These are phyloP conservation scores for Mikania micrantha DNA, from an alignment of 129 eudicot genomes.

Conservation along the genomic window DNA sequence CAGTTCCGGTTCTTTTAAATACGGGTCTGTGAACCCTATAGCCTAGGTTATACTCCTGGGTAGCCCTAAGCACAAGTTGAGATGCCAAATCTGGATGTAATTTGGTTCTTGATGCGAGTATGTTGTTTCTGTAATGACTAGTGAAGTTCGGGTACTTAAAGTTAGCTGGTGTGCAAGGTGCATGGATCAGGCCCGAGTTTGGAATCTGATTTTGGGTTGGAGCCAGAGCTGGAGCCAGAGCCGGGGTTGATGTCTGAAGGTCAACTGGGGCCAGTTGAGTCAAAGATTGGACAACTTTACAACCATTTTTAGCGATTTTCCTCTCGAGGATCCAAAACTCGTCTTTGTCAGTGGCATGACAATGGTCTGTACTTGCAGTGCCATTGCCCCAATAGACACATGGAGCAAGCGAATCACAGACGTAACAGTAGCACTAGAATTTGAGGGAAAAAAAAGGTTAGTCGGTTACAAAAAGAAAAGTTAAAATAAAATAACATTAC, in stretches of 20 bases:
- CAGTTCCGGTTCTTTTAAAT: slow-evolving; percentile 31
- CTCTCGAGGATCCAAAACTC: slow-evolving; percentile 20
- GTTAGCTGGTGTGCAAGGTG: slow-evolving; percentile 17
- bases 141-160: slow-evolving; percentile 10
- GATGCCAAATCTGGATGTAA: slow-evolving; percentile 34
- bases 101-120: slow-evolving; percentile 26
- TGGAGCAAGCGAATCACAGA: slow-evolving; percentile 39
- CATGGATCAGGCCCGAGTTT: slow-evolving; percentile 18
- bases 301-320: slow-evolving; percentile 23
- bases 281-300: slow-evolving; percentile 14
- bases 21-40: slow-evolving; percentile 19
- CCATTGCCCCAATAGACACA: slow-evolving; percentile 37
- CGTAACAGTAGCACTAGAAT: slow-evolving; percentile 44
- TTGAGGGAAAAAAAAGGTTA: background rate
- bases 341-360: slow-evolving; percentile 35
- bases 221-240: background rate
- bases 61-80: slow-evolving; percentile 17
- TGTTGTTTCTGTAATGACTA: slow-evolving; percentile 31
- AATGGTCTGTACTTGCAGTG: slow-evolving; percentile 26
- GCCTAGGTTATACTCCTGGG: slow-evolving; percentile 1
- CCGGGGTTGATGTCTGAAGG: slow-evolving; percentile 14
- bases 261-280: background rate
- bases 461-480: background rate
- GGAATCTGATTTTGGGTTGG: slow-evolving; percentile 22
- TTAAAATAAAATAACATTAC: slow-evolving; percentile 24